phyloP scores from a whole-genome alignment of 2,329 filamentous ascomycete genomes.

The Fusarium udum region DNA sequence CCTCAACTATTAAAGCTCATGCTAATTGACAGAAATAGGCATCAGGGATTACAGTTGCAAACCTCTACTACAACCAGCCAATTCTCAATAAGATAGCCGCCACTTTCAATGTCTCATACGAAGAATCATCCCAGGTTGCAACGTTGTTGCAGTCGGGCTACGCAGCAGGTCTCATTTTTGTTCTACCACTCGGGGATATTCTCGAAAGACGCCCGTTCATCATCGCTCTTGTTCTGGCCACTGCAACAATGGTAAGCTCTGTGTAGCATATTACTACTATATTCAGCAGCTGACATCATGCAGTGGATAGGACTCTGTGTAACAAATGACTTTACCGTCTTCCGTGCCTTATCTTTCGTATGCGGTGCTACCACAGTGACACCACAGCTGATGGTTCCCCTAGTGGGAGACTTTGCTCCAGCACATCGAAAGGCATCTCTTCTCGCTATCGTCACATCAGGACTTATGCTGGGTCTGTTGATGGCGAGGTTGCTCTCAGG shows the following conservation, averaged over 20 bases:
- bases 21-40: conserved; percentile 49
- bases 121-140: conserved; percentile 72
- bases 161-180: conserved; percentile 74
- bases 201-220: conserved; percentile 76
- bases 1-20: too few relatives aligned
- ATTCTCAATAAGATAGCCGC: conserved; percentile 79
- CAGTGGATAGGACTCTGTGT: conserved; percentile 77
- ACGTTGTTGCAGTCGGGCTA: conserved; percentile 85
- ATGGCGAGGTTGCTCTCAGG: conserved; percentile 80
- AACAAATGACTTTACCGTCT: conserved; percentile 70
- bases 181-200: conserved; percentile 80
- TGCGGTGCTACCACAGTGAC: conserved; percentile 83
- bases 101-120: conserved; percentile 76
- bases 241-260: conserved; percentile 69
- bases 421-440: conserved; percentile 72
- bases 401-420: conserved; percentile 82
- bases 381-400: conserved; percentile 80
- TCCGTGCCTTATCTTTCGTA: conserved; percentile 76
- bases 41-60: conserved; percentile 76
- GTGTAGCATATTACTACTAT: neutral
- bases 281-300: neutral
- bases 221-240: conserved; percentile 71
- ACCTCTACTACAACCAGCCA: conserved; percentile 84
- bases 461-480: conserved; percentile 78
- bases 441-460: conserved; percentile 78